These are phyloP conservation scores for Podila epigama DNA, from an alignment of 192 early-diverging fungal species.

Conservation along the genomic window DNA sequence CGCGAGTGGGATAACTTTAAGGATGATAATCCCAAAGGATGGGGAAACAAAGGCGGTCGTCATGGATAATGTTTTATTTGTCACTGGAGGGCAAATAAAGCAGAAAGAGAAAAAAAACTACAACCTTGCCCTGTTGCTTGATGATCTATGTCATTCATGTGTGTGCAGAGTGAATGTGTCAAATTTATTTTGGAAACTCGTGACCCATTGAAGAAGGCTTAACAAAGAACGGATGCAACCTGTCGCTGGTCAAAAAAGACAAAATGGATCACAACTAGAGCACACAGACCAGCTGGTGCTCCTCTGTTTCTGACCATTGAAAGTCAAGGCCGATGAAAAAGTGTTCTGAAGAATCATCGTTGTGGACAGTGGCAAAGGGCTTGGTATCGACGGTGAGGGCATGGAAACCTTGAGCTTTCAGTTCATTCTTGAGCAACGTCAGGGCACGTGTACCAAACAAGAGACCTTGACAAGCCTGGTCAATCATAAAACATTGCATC, in stretches of 20 bases:
- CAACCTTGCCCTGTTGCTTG: background rate
- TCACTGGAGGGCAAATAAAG: too few relatives aligned
- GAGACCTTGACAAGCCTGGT: constrained; percentile 27
- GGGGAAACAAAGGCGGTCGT: constrained; percentile 61
- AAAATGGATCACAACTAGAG: background rate
- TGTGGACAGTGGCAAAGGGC: constrained; percentile 10
- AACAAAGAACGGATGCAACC: too few relatives aligned
- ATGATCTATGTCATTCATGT: background rate
- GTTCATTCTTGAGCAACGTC: constrained; percentile 1
- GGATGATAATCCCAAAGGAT: constrained; percentile 76
- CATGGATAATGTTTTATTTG: constrained; percentile 11
- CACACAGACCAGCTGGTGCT: background rate
- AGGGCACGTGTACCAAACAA: constrained; percentile 33
- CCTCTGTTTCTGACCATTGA: background rate
- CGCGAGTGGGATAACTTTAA: constrained; percentile 94
- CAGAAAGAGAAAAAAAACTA: constrained; percentile 3
- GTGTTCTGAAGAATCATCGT: constrained; percentile 34
- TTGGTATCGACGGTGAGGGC: constrained; percentile 5
- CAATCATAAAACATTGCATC: constrained; percentile 28
- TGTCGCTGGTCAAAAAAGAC: too few relatives aligned
- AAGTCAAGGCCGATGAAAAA: constrained; percentile 28
- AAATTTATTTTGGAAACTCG: background rate
- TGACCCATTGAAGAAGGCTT: background rate
- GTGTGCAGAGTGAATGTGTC: background rate
- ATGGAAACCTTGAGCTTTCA: background rate